Evolutionary conservation across 2,329 filamentous ascomycete species (phyloP).

Genomic region (Nigrograna mackinnonii): DNA sequence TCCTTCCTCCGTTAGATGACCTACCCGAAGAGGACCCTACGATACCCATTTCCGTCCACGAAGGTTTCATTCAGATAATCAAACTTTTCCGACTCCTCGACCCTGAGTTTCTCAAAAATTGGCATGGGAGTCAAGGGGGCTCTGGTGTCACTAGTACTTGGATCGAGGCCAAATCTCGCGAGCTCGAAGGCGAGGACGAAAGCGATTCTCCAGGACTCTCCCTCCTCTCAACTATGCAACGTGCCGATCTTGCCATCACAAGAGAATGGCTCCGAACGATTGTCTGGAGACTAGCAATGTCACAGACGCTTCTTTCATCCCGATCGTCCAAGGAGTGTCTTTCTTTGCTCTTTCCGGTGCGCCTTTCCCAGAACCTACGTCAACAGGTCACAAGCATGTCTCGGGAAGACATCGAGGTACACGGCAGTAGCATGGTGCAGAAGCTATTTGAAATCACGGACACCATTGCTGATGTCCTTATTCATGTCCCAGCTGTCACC

Average conservation of each 20-base stretch:
- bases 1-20: constrained; percentile 42
- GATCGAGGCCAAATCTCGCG: constrained; percentile 50
- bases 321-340: constrained; percentile 40
- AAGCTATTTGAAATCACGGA: constrained; percentile 65
- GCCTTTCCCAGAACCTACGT: constrained; percentile 48
- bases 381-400: constrained; percentile 47
- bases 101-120: constrained; percentile 48
- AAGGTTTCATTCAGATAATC: constrained; percentile 50
- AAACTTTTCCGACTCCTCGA: constrained; percentile 51
- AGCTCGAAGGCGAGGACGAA: constrained; percentile 45
- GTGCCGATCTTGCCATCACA: constrained; percentile 55
- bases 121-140: constrained; percentile 44
- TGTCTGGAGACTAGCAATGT: constrained; percentile 55
- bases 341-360: constrained; percentile 50
- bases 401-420: constrained; percentile 54
- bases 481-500: constrained; percentile 54
- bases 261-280: constrained; percentile 54
- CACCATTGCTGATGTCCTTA: constrained; percentile 61
- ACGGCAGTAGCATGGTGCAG: constrained; percentile 60
- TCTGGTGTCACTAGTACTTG: constrained; percentile 46
- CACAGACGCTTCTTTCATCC: constrained; percentile 49
- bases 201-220: constrained; percentile 42
- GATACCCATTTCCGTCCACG: constrained; percentile 43
- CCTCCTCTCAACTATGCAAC: constrained; percentile 47
- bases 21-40: constrained; percentile 46